Evolutionary conservation across 345 rosid genomes (phyloP).

Genomic region (Triadica sebifera): DNA sequence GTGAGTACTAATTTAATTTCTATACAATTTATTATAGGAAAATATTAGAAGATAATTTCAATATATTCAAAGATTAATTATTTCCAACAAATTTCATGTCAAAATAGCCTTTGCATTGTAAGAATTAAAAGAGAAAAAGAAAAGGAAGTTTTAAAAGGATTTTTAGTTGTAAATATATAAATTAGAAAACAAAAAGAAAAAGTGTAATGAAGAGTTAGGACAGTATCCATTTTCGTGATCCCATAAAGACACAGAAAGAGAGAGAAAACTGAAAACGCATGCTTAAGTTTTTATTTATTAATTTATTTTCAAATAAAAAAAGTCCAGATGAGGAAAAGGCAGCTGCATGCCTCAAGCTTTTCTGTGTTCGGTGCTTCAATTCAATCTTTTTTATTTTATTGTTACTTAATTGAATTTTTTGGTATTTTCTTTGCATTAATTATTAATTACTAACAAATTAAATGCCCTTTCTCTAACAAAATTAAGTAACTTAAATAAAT

Average conservation of each 20-base stretch:
- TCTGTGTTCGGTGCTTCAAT: background rate
- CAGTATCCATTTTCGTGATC: constrained; percentile 4
- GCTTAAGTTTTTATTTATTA: background rate
- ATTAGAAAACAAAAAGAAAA: background rate
- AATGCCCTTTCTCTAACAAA: too few species aligned
- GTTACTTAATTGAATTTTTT: background rate
- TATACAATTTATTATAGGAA: too few species aligned
- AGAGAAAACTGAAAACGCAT: constrained; percentile 13
- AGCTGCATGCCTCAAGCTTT: background rate
- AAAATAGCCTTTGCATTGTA: too few species aligned
- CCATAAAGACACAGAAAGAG: constrained; percentile 14
- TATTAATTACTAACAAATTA: too few species aligned
- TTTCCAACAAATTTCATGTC: too few species aligned
- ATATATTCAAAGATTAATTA: too few species aligned
- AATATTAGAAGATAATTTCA: too few species aligned
- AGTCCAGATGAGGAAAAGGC: background rate
- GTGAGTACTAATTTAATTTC: too few species aligned
- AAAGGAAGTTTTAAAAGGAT: too few species aligned
- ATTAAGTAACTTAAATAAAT: too few species aligned
- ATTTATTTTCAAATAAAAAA: background rate
- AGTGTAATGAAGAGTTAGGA: background rate
- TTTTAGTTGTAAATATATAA: background rate
- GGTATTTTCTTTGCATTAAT: background rate
- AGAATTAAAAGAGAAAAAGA: too few species aligned
- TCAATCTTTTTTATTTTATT: background rate